These are phyloP conservation scores for Paecilomyces niveus DNA, from an alignment of 2,329 filamentous ascomycete genomes.

Conservation along the genomic window DNA sequence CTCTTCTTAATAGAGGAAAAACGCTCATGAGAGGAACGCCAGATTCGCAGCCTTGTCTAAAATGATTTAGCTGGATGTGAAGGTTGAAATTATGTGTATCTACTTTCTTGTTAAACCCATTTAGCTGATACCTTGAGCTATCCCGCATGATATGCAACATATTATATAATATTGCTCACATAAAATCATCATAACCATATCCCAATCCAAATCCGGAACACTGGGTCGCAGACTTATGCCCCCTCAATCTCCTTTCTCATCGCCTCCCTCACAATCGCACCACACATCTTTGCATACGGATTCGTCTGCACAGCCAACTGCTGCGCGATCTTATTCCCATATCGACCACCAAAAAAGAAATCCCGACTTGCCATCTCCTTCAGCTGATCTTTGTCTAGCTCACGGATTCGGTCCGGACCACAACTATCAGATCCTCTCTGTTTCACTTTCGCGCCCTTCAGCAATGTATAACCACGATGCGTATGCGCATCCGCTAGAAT, in stretches of 20 bases:
- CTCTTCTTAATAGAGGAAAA: not conserved
- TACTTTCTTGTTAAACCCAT: not conserved
- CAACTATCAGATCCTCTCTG: not conserved
- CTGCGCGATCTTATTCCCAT: slow-evolving; percentile 50
- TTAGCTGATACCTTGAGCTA: not conserved
- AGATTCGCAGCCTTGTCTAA: not conserved
- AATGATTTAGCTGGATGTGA: not conserved
- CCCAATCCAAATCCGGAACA: not conserved
- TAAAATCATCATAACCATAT: not conserved
- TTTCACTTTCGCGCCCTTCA: slow-evolving; percentile 26
- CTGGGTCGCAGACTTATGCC: slow-evolving; percentile 1
- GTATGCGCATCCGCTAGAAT: slow-evolving; percentile 50
- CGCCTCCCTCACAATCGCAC: slow-evolving; percentile 54
- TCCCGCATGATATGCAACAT: not conserved
- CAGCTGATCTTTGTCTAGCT: slow-evolving; percentile 31
- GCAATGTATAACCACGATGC: slow-evolving; percentile 43
- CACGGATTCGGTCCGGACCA: slow-evolving; percentile 23
- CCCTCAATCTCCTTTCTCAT: slow-evolving; percentile 47
- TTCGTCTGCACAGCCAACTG: slow-evolving; percentile 55
- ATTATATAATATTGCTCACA: not conserved
- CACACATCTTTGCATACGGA: slow-evolving; percentile 57
- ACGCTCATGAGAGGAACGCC: too few relatives aligned
- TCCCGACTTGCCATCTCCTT: slow-evolving; percentile 51
- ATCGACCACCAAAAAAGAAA: slow-evolving; percentile 48
- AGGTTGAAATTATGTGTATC: not conserved